Percentiles rank a stretch among this genome's conserved stretches.
These are phyloP conservation scores for Amylocarpus encephaloides DNA, from an alignment of 2,329 filamentous ascomycete species.

Conservation along the genomic window DNA sequence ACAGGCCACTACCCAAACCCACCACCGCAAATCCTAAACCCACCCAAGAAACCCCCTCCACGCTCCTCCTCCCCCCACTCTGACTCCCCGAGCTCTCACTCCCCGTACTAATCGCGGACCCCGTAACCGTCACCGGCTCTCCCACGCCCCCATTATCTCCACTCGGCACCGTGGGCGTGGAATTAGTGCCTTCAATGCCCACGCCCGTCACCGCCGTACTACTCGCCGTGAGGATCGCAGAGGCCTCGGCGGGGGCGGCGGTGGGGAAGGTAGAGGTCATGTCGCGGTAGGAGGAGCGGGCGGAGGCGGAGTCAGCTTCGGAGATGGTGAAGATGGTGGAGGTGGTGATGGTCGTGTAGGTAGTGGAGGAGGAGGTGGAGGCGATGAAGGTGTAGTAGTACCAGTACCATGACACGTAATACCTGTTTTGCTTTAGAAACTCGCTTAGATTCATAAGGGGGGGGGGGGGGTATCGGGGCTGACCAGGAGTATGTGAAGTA, in stretches of 20 bases:
- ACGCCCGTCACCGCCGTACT: neutral
- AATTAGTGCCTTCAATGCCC: neutral
- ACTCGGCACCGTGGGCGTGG: neutral
- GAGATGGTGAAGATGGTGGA: slow-evolving; percentile 7
- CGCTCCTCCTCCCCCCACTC: neutral
- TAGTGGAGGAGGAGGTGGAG: neutral
- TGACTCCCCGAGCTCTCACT: neutral
- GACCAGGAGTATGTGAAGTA: slow-evolving; percentile 14
- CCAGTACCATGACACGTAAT: slow-evolving; percentile 12
- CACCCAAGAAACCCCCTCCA: no score
- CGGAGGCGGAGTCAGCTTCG: slow-evolving; percentile 6
- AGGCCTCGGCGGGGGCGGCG: slow-evolving; percentile 4
- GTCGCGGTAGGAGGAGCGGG: slow-evolving; percentile 3
- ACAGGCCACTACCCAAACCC: no score
- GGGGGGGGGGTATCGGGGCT: neutral
- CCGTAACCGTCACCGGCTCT: neutral
- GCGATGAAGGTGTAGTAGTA: neutral
- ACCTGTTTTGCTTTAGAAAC: slow-evolving; percentile 2
- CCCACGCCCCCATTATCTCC: neutral
- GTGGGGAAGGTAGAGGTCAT: slow-evolving; percentile 6
- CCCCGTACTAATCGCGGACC: no score
- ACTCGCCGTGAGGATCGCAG: neutral
- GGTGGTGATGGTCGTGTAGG: slow-evolving; percentile 6
- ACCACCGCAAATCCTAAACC: no score
- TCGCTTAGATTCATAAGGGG: neutral